These are phyloP conservation scores for Trichosporon sp. DNA, from an alignment of 1,284 basidiomycete genomes.

Conservation along the genomic window DNA sequence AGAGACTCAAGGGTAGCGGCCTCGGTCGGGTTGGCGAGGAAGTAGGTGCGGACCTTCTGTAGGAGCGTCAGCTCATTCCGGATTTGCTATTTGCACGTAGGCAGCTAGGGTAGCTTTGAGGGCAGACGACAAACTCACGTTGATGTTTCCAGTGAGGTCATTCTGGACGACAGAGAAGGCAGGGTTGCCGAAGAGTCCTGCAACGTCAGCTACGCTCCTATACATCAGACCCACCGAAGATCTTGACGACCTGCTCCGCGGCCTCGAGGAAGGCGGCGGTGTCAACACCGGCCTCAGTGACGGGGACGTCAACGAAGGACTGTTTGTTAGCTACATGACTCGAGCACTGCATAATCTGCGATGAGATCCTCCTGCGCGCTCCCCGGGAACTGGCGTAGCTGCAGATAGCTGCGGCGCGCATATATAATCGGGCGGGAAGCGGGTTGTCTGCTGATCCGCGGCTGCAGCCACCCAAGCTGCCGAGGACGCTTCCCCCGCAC, in stretches of 20 bases:
- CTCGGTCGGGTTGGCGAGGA: slow-evolving; percentile 66
- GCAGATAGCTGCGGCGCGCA: no score
- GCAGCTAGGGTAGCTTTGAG: no score
- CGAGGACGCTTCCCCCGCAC: background rate
- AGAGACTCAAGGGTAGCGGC: slow-evolving; percentile 83
- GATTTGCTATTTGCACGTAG: no score
- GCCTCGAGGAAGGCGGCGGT: slow-evolving; percentile 88
- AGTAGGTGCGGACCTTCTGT: slow-evolving; percentile 86
- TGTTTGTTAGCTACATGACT: background rate
- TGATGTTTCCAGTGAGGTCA: slow-evolving; percentile 92
- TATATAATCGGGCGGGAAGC: no score
- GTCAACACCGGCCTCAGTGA: slow-evolving; percentile 84
- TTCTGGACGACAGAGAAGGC: slow-evolving; percentile 83
- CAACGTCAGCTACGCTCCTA: background rate
- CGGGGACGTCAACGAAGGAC: slow-evolving; percentile 88
- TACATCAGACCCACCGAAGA: slow-evolving; percentile 72
- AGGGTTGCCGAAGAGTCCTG: slow-evolving; percentile 84
- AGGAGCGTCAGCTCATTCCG: background rate
- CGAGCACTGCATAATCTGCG: no score
- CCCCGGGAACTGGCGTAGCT: no score
- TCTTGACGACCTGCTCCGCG: slow-evolving; percentile 79
- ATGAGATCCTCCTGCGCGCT: no score
- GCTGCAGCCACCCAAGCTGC: background rate
- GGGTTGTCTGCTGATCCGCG: background rate
- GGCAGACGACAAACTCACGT: slow-evolving; percentile 60